Conservation (phyloP, 306 rosid genomes). For the Cucumis cinereus region DNA sequence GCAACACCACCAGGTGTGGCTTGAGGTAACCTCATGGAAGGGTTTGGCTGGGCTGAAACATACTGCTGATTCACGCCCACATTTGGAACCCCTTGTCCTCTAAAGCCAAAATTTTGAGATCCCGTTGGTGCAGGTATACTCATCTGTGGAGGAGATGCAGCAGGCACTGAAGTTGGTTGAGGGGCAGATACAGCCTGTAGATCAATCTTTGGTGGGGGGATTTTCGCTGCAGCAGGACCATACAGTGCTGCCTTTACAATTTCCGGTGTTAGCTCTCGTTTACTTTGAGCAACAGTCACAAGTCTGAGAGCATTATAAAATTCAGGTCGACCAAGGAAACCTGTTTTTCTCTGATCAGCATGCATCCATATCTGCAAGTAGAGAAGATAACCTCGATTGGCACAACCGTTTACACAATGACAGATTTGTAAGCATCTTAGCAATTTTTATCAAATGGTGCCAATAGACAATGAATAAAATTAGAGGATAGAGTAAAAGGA, state of each 20-base stretch:
- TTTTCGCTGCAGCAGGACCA: constrained; percentile 86
- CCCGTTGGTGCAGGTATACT: constrained; percentile 30
- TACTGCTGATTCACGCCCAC: constrained; percentile 37
- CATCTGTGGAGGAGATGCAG: constrained; percentile 41
- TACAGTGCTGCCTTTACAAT: constrained; percentile 79
- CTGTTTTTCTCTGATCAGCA: constrained; percentile 85
- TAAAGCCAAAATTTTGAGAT: constrained; percentile 50
- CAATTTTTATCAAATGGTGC: not conserved
- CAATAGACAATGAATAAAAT: not conserved
- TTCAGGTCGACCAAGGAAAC: constrained; percentile 74
- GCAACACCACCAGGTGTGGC: constrained; percentile 27
- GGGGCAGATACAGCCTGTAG: constrained; percentile 36
- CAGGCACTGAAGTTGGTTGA: constrained; percentile 25
- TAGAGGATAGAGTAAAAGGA: not conserved
- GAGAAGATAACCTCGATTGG: constrained; percentile 6
- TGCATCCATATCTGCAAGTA: constrained; percentile 70
- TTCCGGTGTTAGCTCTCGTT: constrained; percentile 77
- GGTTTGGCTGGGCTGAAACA: constrained; percentile 45
- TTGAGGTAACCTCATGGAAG: constrained; percentile 52
- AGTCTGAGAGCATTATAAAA: constrained; percentile 87
- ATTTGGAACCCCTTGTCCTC: constrained; percentile 56
- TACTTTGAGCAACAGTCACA: constrained; percentile 93
- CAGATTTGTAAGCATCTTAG: not conserved
- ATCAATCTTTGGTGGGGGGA: constrained; percentile 79
- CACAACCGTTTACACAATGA: constrained; percentile 7